These are phyloP conservation scores for Globomyces sp. DNA, from an alignment of 371 early-diverging fungal genomes.

Conservation along the genomic window DNA sequence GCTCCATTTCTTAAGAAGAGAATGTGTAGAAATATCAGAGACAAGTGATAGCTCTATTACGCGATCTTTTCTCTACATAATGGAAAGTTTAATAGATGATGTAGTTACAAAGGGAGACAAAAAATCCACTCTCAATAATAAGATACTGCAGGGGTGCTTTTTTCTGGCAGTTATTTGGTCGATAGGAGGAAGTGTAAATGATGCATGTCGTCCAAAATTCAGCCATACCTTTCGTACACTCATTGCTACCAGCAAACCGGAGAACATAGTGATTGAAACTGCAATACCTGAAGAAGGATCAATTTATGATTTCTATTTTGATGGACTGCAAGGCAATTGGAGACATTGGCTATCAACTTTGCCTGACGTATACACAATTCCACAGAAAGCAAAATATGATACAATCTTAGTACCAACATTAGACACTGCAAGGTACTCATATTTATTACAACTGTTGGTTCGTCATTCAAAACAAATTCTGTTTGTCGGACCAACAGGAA, in stretches of 20 bases:
- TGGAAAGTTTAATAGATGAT: conserved; percentile 47
- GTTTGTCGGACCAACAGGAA: conserved; percentile 55
- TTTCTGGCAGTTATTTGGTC: conserved; percentile 45
- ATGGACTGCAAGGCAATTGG: conserved; percentile 40
- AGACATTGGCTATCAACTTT: conserved; percentile 44
- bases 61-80: conserved; percentile 41
- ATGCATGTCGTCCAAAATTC: conserved; percentile 42
- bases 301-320: conserved; percentile 49
- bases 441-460: conserved; percentile 43
- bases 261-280: too few species aligned
- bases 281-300: conserved; percentile 9
- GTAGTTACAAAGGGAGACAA: conserved; percentile 23
- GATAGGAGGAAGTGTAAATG: conserved; percentile 43
- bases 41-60: conserved; percentile 47
- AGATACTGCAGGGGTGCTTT: conserved; percentile 40
- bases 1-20: conserved; percentile 39
- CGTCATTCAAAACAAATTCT: conserved; percentile 42
- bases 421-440: conserved; percentile 51
- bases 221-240: not conserved
- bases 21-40: conserved; percentile 45
- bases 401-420: conserved; percentile 54
- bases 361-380: conserved; percentile 36
- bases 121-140: conserved; percentile 22
- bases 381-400: conserved; percentile 50
- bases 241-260: too few species aligned